Base-by-base conservation (phyloP, 1,284 basidiomycete genomes). In the Cystobasidium pallidum region DNA sequence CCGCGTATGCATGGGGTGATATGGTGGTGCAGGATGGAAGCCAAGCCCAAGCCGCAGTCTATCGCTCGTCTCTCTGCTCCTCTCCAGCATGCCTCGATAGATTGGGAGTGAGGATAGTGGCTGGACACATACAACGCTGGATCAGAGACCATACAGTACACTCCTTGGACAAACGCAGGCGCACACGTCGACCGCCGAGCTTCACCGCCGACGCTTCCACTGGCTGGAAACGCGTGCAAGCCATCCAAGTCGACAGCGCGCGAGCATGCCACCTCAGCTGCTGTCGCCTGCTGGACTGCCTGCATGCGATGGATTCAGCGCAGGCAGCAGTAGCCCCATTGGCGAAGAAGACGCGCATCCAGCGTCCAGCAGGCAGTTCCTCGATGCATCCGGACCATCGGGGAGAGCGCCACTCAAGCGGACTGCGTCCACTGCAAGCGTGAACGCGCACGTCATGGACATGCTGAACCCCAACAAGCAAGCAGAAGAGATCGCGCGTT, bases 261-360 rank as follows among this genome's bases (percentile, higher is more conserved):
- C 7, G 26, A 43, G 34, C 64, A 66, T 66, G 64, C 51, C 64
- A 28, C 59, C 68, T 47, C 39, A 59, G 61, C 68, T 71, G 3
- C 51, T 63, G 34, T 64, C 68, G n/a, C 68, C 68, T 30, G 68
- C 68, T 26, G 68, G 68, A 19, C 52, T 71, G 68, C 58, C 41
- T 39, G 68, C 45, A 51, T 57, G 28, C 32, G 49, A 54, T 57
- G 51, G 24, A 30, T 34, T 54, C 28, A n/a, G 21, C n/a, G 43
- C 43, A 45, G 43, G 19, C 19, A 45, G 43, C 26, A 47, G 28
- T 26, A 64, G 47, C 43, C 45, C 62, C 19, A 41, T 28, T 19
- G n/a, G 26, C 21, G 64, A 54, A 21, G 36, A 36, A 17, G 28
- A 54, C 28, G 62, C 64, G 26, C 15, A 21, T 8, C 41, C 26